These are phyloP conservation scores for Eucalyptus decipiens DNA, from an alignment of 345 rosid species.

Conservation along the genomic window DNA sequence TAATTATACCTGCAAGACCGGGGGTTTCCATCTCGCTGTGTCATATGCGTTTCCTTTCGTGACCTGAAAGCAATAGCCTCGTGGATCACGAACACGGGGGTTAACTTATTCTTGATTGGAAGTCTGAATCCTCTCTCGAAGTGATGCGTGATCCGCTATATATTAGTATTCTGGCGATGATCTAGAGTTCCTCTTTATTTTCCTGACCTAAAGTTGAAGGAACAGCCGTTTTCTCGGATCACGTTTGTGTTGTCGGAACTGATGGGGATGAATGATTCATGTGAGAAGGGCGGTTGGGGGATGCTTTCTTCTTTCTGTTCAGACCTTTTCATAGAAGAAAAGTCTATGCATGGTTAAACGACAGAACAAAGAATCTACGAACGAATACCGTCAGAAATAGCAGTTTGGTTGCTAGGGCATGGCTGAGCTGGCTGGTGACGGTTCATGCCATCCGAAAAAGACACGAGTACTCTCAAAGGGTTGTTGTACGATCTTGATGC, in stretches of 20 bases:
- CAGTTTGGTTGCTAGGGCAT: neutral
- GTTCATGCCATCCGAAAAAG: neutral
- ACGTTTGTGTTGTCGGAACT: neutral
- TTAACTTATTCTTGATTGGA: neutral
- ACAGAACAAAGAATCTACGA: neutral
- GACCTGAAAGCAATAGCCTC: neutral
- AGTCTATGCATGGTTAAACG: neutral
- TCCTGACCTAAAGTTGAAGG: neutral
- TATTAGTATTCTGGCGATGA: neutral
- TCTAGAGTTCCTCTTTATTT: neutral
- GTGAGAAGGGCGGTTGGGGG: neutral
- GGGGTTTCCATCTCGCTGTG: neutral
- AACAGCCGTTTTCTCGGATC: neutral
- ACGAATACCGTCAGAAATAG: neutral
- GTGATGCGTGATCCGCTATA: neutral
- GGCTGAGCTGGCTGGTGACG: neutral
- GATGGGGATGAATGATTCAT: neutral
- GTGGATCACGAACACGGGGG: neutral
- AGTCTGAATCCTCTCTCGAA: neutral
- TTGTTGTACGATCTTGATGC: neutral
- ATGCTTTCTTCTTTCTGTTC: neutral
- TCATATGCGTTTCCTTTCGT: neutral
- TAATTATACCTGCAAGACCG: neutral
- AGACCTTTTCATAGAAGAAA: neutral
- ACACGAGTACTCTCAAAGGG: neutral